Conservation (phyloP, 306 rosid species). For the Ammopiptanthus mongolicus region DNA sequence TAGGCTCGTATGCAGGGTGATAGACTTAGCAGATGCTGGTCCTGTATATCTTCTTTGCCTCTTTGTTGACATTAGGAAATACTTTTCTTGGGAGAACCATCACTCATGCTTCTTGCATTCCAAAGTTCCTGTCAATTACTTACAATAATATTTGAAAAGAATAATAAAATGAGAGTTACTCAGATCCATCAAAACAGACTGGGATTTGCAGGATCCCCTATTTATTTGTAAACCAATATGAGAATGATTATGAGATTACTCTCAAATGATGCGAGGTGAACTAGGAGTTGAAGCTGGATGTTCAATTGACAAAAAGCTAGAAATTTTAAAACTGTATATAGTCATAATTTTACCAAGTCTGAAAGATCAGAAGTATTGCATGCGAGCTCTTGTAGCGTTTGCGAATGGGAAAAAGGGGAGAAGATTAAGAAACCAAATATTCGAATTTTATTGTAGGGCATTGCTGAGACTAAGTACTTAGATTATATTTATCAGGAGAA, state of each 20-base stretch:
- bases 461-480: not conserved
- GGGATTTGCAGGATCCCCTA: not conserved
- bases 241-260: not conserved
- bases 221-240: not conserved
- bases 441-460: not conserved
- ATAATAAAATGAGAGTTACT: not conserved
- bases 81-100: not conserved
- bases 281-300: not conserved
- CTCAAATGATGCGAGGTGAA: not conserved
- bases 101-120: not conserved
- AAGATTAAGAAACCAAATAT: not conserved
- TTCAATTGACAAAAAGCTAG: not conserved
- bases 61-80: not conserved
- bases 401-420: not conserved
- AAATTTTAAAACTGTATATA: not conserved
- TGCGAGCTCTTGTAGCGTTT: not conserved
- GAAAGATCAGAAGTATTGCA: not conserved
- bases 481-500: not conserved
- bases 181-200: not conserved
- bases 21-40: not conserved
- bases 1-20: not conserved
- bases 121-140: not conserved
- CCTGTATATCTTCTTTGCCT: not conserved
- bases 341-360: not conserved
- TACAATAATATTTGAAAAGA: not conserved